phyloP scores from a whole-genome alignment of 768 basidiomycete species.

The Crepidotus variabilis region DNA sequence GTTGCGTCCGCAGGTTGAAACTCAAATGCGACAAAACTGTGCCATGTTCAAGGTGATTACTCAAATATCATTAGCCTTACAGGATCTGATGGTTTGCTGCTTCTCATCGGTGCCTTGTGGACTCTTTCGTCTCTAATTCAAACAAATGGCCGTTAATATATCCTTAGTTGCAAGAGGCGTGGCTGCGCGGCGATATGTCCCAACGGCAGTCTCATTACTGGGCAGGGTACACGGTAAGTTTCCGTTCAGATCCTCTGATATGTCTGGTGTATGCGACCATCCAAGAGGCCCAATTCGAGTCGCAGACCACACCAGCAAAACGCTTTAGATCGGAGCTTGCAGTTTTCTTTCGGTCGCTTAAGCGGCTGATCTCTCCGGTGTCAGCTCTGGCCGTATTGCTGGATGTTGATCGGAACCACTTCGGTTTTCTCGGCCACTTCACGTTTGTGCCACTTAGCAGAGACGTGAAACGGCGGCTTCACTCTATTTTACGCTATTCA shows the following conservation, averaged over 20 bases:
- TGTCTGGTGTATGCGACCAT: not conserved
- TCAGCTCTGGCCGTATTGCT: no score
- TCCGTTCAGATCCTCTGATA: not conserved
- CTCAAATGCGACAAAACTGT: constrained; percentile 75
- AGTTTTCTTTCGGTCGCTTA: no score
- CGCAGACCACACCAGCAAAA: no score
- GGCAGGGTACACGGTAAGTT: constrained; percentile 70
- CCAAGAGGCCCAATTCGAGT: no score
- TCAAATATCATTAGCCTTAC: not conserved
- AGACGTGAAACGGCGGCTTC: no score
- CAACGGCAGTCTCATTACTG: constrained; percentile 72
- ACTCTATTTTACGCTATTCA: no score
- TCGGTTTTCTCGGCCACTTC: no score
- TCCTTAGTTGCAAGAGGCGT: constrained; percentile 56
- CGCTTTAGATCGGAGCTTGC: no score
- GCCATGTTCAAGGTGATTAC: constrained; percentile 45
- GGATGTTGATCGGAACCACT: no score
- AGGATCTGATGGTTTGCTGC: constrained; percentile 1
- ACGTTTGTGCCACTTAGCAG: no score
- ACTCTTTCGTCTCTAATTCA: not conserved
- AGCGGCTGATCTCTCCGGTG: no score
- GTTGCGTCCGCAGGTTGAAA: constrained; percentile 44
- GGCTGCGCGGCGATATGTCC: constrained; percentile 79
- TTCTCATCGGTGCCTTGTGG: not conserved
- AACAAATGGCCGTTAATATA: not conserved